Evolutionary conservation across 805 yeast genomes (phyloP).

Genomic region (Zygotorulaspora danielsina): DNA sequence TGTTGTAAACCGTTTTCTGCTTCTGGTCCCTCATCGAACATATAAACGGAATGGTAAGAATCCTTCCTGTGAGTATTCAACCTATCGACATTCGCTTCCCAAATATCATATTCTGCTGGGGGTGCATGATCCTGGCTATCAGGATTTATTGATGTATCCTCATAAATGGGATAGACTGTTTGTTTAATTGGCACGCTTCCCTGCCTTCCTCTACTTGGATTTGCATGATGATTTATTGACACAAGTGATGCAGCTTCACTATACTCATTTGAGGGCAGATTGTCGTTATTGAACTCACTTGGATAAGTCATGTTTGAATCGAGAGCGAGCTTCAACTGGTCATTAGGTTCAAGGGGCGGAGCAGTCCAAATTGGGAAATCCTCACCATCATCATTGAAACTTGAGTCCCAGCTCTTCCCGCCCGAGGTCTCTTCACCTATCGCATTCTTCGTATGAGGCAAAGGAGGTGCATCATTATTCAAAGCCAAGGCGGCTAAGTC

Average conservation of each 20-base stretch:
- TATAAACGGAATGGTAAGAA: conserved; percentile 41
- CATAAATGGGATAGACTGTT: conserved; percentile 3
- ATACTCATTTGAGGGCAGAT: conserved; percentile 9
- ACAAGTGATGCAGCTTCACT: no score
- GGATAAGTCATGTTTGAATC: conserved; percentile 9
- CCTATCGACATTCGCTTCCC: conserved; percentile 16
- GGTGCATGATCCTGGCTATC: background rate
- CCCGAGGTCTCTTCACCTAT: background rate
- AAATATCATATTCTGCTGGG: conserved; percentile 2
- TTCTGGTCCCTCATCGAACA: conserved; percentile 30
- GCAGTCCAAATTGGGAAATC: conserved; percentile 37
- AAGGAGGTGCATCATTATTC: conserved; percentile 2
- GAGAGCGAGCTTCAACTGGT: conserved; percentile 36
- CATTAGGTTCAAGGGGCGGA: conserved; percentile 39
- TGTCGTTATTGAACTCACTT: conserved; percentile 8
- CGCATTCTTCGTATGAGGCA: conserved; percentile 1
- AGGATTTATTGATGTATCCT: background rate
- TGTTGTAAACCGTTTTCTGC: conserved; percentile 13
- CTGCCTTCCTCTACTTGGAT: conserved; percentile 3
- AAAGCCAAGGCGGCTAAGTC: conserved; percentile 8
- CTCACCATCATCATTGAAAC: conserved; percentile 23
- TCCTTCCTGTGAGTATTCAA: conserved; percentile 35
- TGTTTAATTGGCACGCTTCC: conserved; percentile 4
- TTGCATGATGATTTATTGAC: background rate
- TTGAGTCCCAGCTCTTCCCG: conserved; percentile 10